Evolutionary conservation across 2,329 filamentous ascomycete genomes (phyloP).

Genomic region (Sarocladiaceae sp.): DNA sequence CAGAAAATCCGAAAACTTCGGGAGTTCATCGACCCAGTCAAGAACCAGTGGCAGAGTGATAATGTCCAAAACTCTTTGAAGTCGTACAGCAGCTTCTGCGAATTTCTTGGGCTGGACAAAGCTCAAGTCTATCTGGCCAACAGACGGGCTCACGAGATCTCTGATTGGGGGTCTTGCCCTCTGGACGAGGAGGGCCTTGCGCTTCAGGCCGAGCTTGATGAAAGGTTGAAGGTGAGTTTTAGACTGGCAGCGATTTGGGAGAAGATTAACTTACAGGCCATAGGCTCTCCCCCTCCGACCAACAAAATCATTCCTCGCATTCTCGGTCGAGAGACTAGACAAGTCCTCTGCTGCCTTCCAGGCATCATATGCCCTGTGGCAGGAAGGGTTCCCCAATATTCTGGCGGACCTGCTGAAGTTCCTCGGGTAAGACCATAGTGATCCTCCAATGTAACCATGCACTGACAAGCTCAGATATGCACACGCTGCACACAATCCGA

Average conservation of each 20-base stretch:
- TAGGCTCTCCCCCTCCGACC: conserved; percentile 71
- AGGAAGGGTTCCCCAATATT: conserved; percentile 71
- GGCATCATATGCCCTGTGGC: conserved; percentile 77
- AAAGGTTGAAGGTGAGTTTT: conserved; percentile 57
- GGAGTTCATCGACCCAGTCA: conserved; percentile 76
- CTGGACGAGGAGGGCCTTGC: conserved; percentile 74
- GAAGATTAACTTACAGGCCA: conserved; percentile 12
- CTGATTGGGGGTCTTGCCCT: conserved; percentile 74
- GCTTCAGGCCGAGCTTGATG: conserved; percentile 72
- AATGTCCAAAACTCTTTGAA: conserved; percentile 62
- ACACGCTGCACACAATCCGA: conserved; percentile 82
- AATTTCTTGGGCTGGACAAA: conserved; percentile 70
- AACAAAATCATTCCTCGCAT: conserved; percentile 87
- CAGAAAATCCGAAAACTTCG: conserved; percentile 65
- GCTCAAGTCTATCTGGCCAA: conserved; percentile 73
- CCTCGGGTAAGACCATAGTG: conserved; percentile 47
- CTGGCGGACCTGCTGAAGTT: conserved; percentile 83
- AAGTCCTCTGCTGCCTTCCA: conserved; percentile 67
- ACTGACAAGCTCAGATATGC: conserved; percentile 56
- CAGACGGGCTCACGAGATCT: conserved; percentile 65
- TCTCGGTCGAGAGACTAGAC: conserved; percentile 83
- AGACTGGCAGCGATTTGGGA: background rate
- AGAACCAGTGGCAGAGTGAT: conserved; percentile 69
- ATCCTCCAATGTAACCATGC: conserved; percentile 8
- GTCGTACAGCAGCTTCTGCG: conserved; percentile 73